phyloP scores from a whole-genome alignment of 176 grass and related monocot species.

The Oryza glaberrima region DNA sequence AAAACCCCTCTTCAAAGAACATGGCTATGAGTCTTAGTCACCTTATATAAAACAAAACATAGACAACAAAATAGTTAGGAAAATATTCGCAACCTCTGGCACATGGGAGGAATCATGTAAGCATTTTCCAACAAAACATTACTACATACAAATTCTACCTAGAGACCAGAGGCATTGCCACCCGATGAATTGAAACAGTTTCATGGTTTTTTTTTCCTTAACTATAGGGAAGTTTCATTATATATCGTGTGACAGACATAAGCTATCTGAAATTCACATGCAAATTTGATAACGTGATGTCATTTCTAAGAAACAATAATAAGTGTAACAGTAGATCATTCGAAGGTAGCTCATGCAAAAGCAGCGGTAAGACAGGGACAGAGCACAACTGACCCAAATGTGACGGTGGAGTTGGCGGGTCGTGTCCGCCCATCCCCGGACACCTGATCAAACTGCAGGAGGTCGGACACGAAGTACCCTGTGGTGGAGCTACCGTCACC shows the following conservation, averaged over 20 bases:
- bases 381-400: slow-evolving; percentile 65
- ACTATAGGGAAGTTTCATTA: no score
- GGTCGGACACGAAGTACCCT: slow-evolving; percentile 71
- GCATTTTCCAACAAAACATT: background rate
- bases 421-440: slow-evolving; percentile 64
- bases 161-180: slow-evolving; percentile 2
- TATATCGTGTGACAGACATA: background rate
- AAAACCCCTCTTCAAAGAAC: background rate
- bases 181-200: background rate
- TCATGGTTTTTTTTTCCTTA: background rate
- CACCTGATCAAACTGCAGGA: slow-evolving; percentile 75
- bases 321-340: background rate
- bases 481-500: slow-evolving; percentile 88
- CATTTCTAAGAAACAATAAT: background rate
- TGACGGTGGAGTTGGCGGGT: slow-evolving; percentile 57
- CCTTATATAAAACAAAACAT: slow-evolving; percentile 2
- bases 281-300: background rate
- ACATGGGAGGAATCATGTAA: slow-evolving; percentile 16
- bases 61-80: background rate
- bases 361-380: background rate
- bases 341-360: background rate
- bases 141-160: background rate
- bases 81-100: background rate
- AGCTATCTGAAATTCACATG: background rate
- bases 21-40: background rate